Evolutionary conservation across 495 filamentous ascomycete species (phyloP), one percentile per base, ranked within the genome.

Genomic region (Pyrenula massariospora): DNA sequence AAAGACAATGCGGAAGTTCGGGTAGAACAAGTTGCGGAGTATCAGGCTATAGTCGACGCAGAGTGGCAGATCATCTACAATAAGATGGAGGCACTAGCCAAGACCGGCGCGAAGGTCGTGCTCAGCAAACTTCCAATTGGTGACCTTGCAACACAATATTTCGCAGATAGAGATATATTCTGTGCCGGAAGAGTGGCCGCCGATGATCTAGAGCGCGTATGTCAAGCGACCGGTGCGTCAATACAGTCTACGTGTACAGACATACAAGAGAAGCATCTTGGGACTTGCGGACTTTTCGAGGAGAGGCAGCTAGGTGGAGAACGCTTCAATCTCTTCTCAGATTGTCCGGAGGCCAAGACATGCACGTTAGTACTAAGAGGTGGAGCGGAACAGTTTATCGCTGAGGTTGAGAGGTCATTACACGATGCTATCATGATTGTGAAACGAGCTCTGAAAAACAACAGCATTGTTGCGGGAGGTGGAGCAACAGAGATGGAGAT

Each of bases 401-500:
- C 93, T 48, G 93, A 98, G 69, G 92, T 96, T 0, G 93, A 98
- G 77, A 85, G 93, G 48, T 94, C 88, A 67, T 78, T 98, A 57
- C 93, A 98, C 72, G 93, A 98, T 67, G 93, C 92, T 48, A 96
- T 98, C 74, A 98, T 98, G 93, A 93, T 98, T 60, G 93, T 98
- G 60, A 96, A 96, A 79, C 90, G 94, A 52, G 88, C 92, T 24
- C 87, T 96, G 67, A 87, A 87, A 74, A 92, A 97, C 73, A 84
- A 85, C 59, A 87, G 81, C 62, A 96, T 98, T 63, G 93, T 98
- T 25, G 93, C 91, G 23, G 93, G 93, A 57, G 93, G 93, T 60
- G 93, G 93, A 64, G 92, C 93, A 12, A 84, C 80, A 66, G 93
- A 98, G 79, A 96, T 98, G 92, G 93, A 96, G 73, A 70, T 97